phyloP scores from a whole-genome alignment of 2,329 filamentous ascomycete species.

The Aspergillus sp. region DNA sequence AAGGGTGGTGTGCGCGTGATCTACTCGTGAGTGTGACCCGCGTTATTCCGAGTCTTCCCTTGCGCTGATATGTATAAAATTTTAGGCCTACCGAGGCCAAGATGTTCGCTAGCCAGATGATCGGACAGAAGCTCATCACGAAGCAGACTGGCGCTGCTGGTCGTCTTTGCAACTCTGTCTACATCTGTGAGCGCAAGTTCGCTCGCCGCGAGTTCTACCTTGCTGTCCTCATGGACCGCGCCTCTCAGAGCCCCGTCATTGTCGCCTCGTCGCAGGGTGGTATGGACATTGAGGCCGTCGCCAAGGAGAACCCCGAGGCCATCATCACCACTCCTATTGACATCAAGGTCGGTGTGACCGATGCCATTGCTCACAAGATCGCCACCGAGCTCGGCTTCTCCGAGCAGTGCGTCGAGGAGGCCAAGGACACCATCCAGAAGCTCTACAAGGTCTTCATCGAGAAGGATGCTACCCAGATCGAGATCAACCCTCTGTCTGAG shows the following conservation, averaged over 20 bases:
- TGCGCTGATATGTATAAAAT: conserved; percentile 13
- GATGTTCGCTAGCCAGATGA: conserved; percentile 99
- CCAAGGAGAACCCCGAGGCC: conserved; percentile 94
- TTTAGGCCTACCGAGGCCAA: conserved; percentile 78
- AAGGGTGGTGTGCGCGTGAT: conserved; percentile 99
- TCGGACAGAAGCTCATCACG: conserved; percentile 98
- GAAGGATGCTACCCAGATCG: conserved; percentile 97
- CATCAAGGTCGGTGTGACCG: conserved; percentile 92
- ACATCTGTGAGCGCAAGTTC: conserved; percentile 99
- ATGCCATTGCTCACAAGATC: conserved; percentile 89
- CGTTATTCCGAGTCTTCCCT: conserved; percentile 10
- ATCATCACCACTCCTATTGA: conserved; percentile 93
- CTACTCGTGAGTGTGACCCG: conserved; percentile 69
- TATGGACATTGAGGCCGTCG: conserved; percentile 98
- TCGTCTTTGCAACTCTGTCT: conserved; percentile 94
- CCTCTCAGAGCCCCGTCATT: conserved; percentile 86
- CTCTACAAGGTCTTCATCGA: conserved; percentile 98
- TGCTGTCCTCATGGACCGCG: conserved; percentile 96
- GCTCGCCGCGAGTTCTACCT: conserved; percentile 99
- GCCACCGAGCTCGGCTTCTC: conserved; percentile 94
- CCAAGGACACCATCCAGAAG: conserved; percentile 96
- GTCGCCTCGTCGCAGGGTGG: conserved; percentile 97
- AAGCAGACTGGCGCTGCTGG: conserved; percentile 96
- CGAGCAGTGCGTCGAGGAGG: conserved; percentile 94
- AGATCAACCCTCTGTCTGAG: conserved; percentile 99